phyloP scores from a whole-genome alignment of 208 protist genomes.

The Leishmania amazonensis region DNA sequence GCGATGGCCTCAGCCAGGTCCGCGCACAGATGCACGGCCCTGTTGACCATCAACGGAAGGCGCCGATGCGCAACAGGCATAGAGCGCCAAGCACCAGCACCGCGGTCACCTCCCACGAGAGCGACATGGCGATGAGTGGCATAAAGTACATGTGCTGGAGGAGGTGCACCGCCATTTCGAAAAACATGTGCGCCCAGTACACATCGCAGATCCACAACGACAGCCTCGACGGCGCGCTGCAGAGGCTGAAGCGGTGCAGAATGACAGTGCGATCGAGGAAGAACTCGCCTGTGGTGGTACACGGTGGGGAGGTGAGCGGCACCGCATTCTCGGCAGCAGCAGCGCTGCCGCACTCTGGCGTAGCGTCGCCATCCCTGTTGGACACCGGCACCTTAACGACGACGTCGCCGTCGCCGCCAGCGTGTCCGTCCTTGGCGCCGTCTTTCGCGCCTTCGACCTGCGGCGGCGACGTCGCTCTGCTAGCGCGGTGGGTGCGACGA shows the following conservation, averaged over 20 bases:
- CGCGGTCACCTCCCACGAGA: conserved; percentile 67
- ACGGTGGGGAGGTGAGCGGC: conserved; percentile 11
- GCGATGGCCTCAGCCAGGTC: conserved; percentile 38
- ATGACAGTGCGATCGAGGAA: conserved; percentile 50
- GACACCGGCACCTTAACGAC: neutral
- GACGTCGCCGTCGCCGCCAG: neutral
- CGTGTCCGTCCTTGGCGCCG: neutral
- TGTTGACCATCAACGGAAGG: conserved; percentile 47
- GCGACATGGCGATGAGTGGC: conserved; percentile 75
- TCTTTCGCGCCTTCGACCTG: neutral
- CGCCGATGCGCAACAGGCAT: conserved; percentile 47
- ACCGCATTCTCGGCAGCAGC: neutral
- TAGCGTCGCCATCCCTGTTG: neutral
- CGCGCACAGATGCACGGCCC: conserved; percentile 45
- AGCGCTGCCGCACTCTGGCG: neutral
- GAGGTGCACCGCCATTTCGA: conserved; percentile 63
- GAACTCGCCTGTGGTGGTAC: conserved; percentile 36
- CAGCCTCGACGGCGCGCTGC: conserved; percentile 47
- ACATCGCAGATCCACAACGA: conserved; percentile 73
- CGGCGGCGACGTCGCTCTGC: neutral
- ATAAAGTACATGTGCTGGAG: conserved; percentile 84
- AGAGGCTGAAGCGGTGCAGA: conserved; percentile 70
- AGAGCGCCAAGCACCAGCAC: conserved; percentile 43
- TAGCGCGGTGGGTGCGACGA: neutral
- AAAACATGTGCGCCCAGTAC: conserved; percentile 71